Evolutionary conservation across 129 eudicot genomes (phyloP).

Genomic region (Glebionis coronaria): DNA sequence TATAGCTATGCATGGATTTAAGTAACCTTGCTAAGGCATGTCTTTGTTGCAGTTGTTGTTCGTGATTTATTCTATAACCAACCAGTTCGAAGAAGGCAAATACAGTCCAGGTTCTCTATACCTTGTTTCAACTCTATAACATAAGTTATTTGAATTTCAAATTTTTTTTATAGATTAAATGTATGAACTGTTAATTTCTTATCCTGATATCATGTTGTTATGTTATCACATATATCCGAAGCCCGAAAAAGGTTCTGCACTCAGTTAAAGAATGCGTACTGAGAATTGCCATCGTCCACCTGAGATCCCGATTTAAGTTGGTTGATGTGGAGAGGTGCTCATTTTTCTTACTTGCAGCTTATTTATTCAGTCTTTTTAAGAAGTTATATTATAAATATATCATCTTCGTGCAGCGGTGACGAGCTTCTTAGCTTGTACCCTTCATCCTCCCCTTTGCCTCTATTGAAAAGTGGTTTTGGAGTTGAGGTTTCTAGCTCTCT

Average conservation of each 20-base stretch:
- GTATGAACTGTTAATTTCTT: constrained; percentile 11
- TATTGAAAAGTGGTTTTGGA: constrained; percentile 65
- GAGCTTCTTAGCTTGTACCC: constrained; percentile 64
- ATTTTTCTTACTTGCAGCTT: constrained; percentile 11
- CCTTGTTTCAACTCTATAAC: constrained; percentile 2
- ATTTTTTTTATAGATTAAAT: no score
- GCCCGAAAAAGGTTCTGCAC: constrained; percentile 81
- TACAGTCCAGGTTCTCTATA: constrained; percentile 71
- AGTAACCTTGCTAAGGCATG: not conserved
- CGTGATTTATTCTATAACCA: constrained; percentile 92
- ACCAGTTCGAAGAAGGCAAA: constrained; percentile 84
- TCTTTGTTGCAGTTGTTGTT: constrained; percentile 61
- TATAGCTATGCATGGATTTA: not conserved
- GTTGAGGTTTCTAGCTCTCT: constrained; percentile 40
- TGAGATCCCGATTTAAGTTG: constrained; percentile 55
- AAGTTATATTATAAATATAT: not conserved
- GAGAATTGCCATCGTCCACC: constrained; percentile 77
- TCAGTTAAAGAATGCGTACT: constrained; percentile 62
- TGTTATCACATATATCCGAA: constrained; percentile 27
- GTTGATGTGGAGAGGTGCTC: constrained; percentile 70
- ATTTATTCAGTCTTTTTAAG: not conserved
- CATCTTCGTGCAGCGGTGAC: constrained; percentile 55
- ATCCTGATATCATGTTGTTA: constrained; percentile 28
- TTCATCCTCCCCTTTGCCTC: constrained; percentile 70
- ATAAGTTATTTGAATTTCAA: not conserved